These are phyloP conservation scores for Laguncularia racemosa DNA, from an alignment of 345 rosid genomes.

Conservation along the genomic window DNA sequence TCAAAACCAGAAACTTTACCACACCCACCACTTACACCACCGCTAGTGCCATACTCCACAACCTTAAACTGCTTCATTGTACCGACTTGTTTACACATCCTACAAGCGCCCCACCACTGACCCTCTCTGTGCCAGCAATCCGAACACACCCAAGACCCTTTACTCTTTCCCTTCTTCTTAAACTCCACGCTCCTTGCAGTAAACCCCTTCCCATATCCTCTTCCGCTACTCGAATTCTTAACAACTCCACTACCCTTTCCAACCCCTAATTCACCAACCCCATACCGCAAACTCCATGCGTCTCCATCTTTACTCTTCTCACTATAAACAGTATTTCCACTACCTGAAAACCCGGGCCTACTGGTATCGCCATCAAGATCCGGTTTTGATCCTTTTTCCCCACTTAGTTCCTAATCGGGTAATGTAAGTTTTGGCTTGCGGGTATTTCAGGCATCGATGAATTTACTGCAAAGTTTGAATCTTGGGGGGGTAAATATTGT, in stretches of 20 bases:
- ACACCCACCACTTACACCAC: slow-evolving; percentile 7
- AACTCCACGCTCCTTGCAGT: slow-evolving; percentile 19
- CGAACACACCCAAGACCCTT: slow-evolving; percentile 52
- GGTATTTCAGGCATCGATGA: too few species aligned
- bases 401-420: too few species aligned
- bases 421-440: too few species aligned
- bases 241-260: background rate
- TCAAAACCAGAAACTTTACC: slow-evolving; percentile 27
- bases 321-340: too few species aligned
- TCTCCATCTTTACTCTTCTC: background rate
- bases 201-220: slow-evolving; percentile 6
- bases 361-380: too few species aligned
- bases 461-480: too few species aligned
- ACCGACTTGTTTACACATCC: too few species aligned
- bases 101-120: slow-evolving; percentile 98
- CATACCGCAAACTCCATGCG: background rate
- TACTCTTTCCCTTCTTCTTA: slow-evolving; percentile 42
- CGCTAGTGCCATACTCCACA: slow-evolving; percentile 8
- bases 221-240: slow-evolving; percentile 6
- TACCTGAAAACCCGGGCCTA: too few species aligned
- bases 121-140: slow-evolving; percentile 60
- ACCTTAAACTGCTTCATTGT: slow-evolving; percentile 48
- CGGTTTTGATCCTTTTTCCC: too few species aligned
- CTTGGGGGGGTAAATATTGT: too few species aligned
- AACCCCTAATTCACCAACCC: background rate